phyloP scores from a whole-genome alignment of 768 basidiomycete genomes.

The Pleurotus sapidus region DNA sequence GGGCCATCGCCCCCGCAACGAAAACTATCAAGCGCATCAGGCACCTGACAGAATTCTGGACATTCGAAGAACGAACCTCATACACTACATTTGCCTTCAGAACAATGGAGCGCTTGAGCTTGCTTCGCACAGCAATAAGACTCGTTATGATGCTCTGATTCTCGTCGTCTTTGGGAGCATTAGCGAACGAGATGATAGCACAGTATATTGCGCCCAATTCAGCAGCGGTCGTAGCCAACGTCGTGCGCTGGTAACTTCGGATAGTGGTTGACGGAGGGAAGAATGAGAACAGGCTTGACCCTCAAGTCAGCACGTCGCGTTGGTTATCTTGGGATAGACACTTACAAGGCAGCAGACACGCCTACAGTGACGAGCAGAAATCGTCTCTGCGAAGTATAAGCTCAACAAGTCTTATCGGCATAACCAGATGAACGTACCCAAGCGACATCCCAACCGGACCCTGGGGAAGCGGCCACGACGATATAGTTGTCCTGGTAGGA shows the following conservation, averaged over 20 bases:
- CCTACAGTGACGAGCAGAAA: constrained; percentile 71
- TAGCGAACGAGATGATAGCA: constrained; percentile 70
- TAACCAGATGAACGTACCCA: constrained; percentile 47
- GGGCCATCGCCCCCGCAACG: constrained; percentile 77
- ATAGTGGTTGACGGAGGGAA: constrained; percentile 76
- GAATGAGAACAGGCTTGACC: constrained; percentile 40
- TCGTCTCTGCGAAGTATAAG: constrained; percentile 40
- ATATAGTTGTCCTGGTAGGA: constrained; percentile 65
- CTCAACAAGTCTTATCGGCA: neutral
- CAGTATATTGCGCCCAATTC: constrained; percentile 76
- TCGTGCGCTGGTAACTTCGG: constrained; percentile 66
- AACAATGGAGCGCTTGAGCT: constrained; percentile 60
- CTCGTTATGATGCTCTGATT: constrained; percentile 56
- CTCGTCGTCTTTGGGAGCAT: constrained; percentile 46
- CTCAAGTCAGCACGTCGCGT: neutral
- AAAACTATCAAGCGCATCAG: constrained; percentile 46
- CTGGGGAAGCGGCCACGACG: constrained; percentile 44
- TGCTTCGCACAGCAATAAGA: constrained; percentile 71
- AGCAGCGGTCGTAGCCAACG: constrained; percentile 63
- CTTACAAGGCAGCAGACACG: constrained; percentile 75
- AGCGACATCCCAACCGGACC: constrained; percentile 63
- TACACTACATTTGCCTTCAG: constrained; percentile 60
- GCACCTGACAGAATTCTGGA: neutral
- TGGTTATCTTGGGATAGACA: neutral
- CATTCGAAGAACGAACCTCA: constrained; percentile 42